Base-by-base conservation (phyloP, 1,284 basidiomycete species). In the Pseudozyma thailandica region DNA sequence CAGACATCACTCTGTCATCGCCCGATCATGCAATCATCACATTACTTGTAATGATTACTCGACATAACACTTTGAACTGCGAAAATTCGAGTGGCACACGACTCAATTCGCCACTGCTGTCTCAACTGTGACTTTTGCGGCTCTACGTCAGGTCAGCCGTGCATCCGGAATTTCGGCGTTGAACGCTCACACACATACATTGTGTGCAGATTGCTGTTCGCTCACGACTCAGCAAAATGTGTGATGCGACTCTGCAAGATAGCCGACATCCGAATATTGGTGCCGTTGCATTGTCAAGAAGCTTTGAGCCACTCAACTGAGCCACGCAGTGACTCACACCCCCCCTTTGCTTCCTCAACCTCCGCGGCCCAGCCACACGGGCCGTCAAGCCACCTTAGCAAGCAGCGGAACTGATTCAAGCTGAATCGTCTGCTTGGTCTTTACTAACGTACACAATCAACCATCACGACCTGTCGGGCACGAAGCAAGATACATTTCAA, bases 81-180 rank as follows among this genome's bases (percentile, higher is more conserved):
- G n/a, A 25, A 38, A 18, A 2, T 38, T 31, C 8, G 39, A 10
- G 16, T 42, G 56, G 49, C 56, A 58, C 56, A 47, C 56, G 56
- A 58, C 56, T 58, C 56, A 27, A 16, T 16, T 48, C 33, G 31
- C 48, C 21, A 27, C 39, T 38, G n/a, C n/a, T n/a, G n/a, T n/a
- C n/a, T n/a, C n/a, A n/a, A n/a, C n/a, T n/a, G n/a, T 18, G n/a
- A 23, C 13, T 26, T 23, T 30, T 28, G 20, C 5, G 28, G 12
- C 12, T 13, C 28, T 33, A 27, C 23, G 35, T 49, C 31, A 48
- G 33, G 12, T 48, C 46, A 48, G 46, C 46, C 21, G n/a, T 23
- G 25, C 20, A 43, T 23, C 41, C 23, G 25, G 4, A 30, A 18
- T 18, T 48, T 4, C n/a, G 45, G 20, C 6, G n/a, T 16, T 26